Conservation (phyloP, 257 asterid genomes). For the Apocynum venetum region DNA sequence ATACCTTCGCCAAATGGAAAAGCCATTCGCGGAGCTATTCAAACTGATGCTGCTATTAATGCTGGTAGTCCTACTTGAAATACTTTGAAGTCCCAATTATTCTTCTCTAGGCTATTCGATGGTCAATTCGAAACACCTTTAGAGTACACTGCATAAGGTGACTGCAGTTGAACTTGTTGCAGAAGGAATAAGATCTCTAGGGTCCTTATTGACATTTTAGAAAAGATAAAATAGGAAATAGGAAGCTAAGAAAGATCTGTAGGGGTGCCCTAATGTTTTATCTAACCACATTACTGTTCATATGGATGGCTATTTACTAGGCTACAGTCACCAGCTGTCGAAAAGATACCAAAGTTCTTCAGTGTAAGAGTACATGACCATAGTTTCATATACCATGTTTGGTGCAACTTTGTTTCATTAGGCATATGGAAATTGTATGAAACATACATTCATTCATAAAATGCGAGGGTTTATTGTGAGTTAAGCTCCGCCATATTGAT, state of each 20-base stretch:
- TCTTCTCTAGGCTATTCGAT: neutral
- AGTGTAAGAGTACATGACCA: neutral
- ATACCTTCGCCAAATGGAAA: conserved; percentile 90
- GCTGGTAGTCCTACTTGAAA: conserved; percentile 46
- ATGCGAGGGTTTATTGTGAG: neutral
- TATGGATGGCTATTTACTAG: neutral
- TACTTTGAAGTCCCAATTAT: neutral
- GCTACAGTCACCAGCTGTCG: neutral
- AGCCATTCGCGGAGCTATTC: conserved; percentile 89
- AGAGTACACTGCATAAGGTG: neutral
- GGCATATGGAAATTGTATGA: neutral
- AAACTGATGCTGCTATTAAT: conserved; percentile 90
- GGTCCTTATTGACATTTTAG: neutral
- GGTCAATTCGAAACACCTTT: neutral
- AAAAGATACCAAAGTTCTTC: neutral
- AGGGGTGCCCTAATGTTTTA: neutral
- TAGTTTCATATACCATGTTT: neutral
- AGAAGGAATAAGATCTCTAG: neutral
- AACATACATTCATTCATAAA: neutral
- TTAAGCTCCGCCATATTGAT: neutral
- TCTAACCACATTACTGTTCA: neutral
- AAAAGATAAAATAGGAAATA: neutral
- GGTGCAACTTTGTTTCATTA: neutral
- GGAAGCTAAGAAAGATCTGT: neutral
- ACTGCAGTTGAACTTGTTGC: neutral